Base-by-base conservation (phyloP, 129 eudicot genomes). In the Apium graveolens region DNA sequence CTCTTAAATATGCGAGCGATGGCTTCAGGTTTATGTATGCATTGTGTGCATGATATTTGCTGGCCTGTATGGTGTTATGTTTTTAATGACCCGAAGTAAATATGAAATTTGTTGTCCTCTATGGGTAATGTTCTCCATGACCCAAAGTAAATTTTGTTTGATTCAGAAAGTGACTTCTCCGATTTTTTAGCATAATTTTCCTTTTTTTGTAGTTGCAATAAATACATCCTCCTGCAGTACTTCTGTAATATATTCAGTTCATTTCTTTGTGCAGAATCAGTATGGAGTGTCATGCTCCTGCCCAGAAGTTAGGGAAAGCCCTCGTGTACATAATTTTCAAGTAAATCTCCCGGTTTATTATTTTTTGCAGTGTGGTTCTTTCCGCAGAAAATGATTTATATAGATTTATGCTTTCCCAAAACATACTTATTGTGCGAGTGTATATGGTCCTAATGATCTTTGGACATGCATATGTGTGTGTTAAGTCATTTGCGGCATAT, bases 321-420 rank as follows among this genome's bases (percentile, higher is more conserved):
- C 96, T 27, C 97, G 88, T 63, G 81, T 84, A 78, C 92, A 88
- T 80, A 93, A 93, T 86, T 81, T 43, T 84, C 90, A 91, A 81
- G 98, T 93, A 89, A 48, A 4, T 80, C 78, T 43, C 65, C 80
- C 76, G 39, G 71, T 83, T 70, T 41, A 13, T n/a, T 55, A 76
- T 79, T 32, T 13, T 41, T 75, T 51, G 27, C 24, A 20, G 10
- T 31, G 24, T 20, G 26, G 34, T 16, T 21, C 16, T 62, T 41
- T 78, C 29, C 34, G 4, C 1, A 20, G 14, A 37, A 7, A 44
- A 5, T 21, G 3, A 4, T 73, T 43, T 2, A 11, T 18, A 9
- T 27, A 44, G 77, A 74, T 5, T 13, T 13, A 16, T 74, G 41
- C 6, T 74, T 20, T 35, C 49, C 26, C 60, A 43, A 27, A 46